phyloP scores from a whole-genome alignment of 352 stramenopile species.

The Phytophthora tubulina region DNA sequence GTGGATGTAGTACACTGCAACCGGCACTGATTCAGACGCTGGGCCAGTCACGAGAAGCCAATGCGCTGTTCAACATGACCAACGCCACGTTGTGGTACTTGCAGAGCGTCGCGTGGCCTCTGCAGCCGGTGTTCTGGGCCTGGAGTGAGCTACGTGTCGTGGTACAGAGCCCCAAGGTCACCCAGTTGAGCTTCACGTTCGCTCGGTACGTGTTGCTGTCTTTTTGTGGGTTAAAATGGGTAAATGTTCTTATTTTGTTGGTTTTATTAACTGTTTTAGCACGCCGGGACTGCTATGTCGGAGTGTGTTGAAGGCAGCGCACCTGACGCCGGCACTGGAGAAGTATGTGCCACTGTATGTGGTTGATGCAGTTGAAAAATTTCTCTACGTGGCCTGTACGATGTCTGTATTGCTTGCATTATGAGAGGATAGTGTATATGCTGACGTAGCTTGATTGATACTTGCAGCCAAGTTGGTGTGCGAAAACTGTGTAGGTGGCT shows the following conservation, averaged over 20 bases:
- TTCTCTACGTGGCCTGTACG: constrained; percentile 61
- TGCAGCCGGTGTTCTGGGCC: constrained; percentile 79
- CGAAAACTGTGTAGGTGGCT: constrained; percentile 79
- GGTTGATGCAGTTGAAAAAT: constrained; percentile 52
- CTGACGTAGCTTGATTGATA: constrained; percentile 10
- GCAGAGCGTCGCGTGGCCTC: constrained; percentile 61
- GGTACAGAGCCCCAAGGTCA: constrained; percentile 52
- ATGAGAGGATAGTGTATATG: background rate
- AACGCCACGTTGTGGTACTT: constrained; percentile 63
- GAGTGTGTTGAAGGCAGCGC: constrained; percentile 53
- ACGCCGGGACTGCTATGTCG: constrained; percentile 66
- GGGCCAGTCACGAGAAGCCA: constrained; percentile 67
- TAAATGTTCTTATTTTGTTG: constrained; percentile 23
- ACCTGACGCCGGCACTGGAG: constrained; percentile 51
- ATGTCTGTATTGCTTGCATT: constrained; percentile 12
- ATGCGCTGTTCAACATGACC: constrained; percentile 61
- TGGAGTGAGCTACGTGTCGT: constrained; percentile 83
- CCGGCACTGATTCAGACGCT: constrained; percentile 74
- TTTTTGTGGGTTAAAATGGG: background rate
- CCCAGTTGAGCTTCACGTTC: constrained; percentile 69
- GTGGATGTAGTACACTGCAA: constrained; percentile 57
- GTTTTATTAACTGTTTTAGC: constrained; percentile 30
- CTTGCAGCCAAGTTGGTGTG: constrained; percentile 66
- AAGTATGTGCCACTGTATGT: constrained; percentile 51
- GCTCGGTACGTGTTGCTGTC: constrained; percentile 42